Conservation (phyloP, 2,329 filamentous ascomycete species). For the Fusarium xyrophilum region DNA sequence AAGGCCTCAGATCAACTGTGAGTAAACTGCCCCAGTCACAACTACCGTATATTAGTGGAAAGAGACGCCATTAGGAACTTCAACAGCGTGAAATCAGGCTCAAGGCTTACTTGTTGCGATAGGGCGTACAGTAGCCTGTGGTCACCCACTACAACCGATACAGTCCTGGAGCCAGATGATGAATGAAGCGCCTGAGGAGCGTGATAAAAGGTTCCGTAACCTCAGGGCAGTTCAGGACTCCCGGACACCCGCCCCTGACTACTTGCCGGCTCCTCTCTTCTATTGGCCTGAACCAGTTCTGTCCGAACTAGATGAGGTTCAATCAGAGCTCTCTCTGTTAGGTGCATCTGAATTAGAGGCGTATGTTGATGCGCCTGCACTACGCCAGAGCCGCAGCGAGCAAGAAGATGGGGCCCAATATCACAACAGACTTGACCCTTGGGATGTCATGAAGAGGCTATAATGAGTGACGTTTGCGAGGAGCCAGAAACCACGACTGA, state of each 20-base stretch:
- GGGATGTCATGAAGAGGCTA: not conserved
- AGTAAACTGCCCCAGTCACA: not conserved
- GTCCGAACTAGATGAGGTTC: not conserved
- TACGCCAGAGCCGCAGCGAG: not conserved
- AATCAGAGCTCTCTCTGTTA: not conserved
- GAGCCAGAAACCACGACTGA: not conserved
- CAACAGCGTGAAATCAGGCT: not conserved
- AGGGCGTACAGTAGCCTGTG: not conserved
- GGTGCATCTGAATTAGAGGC: not conserved
- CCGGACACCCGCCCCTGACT: not conserved
- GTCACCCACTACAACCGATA: not conserved
- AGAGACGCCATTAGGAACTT: not conserved
- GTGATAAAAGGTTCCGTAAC: not conserved
- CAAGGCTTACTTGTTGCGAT: not conserved
- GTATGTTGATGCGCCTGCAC: not conserved
- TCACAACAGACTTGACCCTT: not conserved
- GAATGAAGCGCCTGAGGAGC: not conserved
- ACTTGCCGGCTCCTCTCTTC: not conserved
- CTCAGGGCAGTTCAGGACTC: not conserved
- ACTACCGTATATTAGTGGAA: not conserved
- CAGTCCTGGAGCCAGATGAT: not conserved
- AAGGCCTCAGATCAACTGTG: not conserved
- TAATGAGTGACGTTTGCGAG: not conserved
- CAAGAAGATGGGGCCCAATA: not conserved
- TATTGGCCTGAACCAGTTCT: not conserved